Percentiles rank a stretch among this genome's conserved stretches.
Conservation (phyloP, 495 filamentous ascomycete genomes). For the Penicillium herquei region DNA sequence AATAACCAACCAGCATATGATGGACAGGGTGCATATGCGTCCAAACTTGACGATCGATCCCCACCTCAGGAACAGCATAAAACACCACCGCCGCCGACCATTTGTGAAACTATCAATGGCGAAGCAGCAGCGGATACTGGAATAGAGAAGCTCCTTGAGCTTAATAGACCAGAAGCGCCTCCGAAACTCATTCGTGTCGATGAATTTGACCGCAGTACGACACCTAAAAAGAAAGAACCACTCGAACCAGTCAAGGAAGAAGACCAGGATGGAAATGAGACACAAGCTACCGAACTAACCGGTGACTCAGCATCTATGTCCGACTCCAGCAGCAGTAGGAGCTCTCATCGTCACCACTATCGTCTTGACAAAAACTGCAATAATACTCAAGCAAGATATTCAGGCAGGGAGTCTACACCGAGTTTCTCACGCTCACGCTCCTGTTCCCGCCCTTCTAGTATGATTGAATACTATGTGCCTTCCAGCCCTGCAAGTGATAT, state of each 20-base stretch:
- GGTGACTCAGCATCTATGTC: background rate
- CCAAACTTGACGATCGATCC: background rate
- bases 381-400: background rate
- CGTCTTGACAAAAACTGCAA: background rate
- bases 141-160: constrained; percentile 1
- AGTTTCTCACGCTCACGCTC: background rate
- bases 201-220: background rate
- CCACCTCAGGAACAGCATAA: background rate
- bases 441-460: background rate
- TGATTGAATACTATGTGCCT: background rate
- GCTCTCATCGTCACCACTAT: background rate
- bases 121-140: background rate
- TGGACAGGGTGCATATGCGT: background rate
- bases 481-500: background rate
- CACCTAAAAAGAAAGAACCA: background rate
- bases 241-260: background rate
- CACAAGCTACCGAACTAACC: background rate
- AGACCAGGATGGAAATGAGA: background rate
- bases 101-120: background rate
- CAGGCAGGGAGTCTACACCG: background rate
- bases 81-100: background rate
- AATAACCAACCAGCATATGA: background rate
- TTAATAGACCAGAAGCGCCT: constrained; percentile 1
- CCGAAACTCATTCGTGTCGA: constrained; percentile 12
- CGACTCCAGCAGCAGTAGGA: background rate